Percentiles rank a stretch among this genome's conserved stretches.
Conservation (phyloP, 2,329 filamentous ascomycete genomes). For the Epichloe uncinata region DNA sequence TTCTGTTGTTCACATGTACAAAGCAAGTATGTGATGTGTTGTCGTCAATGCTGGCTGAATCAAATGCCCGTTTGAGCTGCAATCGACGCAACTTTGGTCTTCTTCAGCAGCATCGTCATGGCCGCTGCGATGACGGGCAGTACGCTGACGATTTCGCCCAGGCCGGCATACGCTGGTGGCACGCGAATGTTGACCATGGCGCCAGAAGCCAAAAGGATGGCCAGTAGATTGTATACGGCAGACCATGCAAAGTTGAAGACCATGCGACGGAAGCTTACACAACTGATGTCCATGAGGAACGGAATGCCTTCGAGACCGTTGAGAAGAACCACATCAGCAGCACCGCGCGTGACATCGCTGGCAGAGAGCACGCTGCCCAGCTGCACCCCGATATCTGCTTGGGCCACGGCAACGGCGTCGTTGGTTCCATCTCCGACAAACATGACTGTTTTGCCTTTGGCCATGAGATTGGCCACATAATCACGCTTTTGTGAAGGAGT, state of each 20-base stretch:
- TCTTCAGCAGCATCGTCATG: conserved; percentile 16
- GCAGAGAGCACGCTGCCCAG: conserved; percentile 30
- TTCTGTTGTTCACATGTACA: not conserved
- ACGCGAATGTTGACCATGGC: conserved; percentile 40
- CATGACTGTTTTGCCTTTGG: conserved; percentile 25
- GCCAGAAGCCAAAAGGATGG: conserved; percentile 45
- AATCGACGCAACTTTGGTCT: conserved; percentile 4
- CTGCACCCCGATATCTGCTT: conserved; percentile 47
- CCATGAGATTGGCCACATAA: conserved; percentile 32
- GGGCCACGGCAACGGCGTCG: conserved; percentile 46
- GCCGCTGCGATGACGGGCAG: conserved; percentile 39
- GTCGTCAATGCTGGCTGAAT: not conserved
- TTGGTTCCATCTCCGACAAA: conserved; percentile 54
- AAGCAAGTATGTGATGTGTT: not conserved
- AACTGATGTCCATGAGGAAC: conserved; percentile 34
- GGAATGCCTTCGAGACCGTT: conserved; percentile 36
- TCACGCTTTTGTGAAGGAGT: conserved; percentile 40
- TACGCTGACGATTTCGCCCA: conserved; percentile 54
- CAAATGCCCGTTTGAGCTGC: not conserved
- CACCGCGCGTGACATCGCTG: conserved; percentile 41
- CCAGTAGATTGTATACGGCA: conserved; percentile 47
- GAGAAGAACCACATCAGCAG: conserved; percentile 45
- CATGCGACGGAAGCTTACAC: conserved; percentile 26
- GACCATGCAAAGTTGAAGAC: conserved; percentile 51
- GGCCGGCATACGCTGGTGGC: conserved; percentile 37